Conservation (phyloP, 2,329 filamentous ascomycete species). For the Fusarium caatingaense region DNA sequence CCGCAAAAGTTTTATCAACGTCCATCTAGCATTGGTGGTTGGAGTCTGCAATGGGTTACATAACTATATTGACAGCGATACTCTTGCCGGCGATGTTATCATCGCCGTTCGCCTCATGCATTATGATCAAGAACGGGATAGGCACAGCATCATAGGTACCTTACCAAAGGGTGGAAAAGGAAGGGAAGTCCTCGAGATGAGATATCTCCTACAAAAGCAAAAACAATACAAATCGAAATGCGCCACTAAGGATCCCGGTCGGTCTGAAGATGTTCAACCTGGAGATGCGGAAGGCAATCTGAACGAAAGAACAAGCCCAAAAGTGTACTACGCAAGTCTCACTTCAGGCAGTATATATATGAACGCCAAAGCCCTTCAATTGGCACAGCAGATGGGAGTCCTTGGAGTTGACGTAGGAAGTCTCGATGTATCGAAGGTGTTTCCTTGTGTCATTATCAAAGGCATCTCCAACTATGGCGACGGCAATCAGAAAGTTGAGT, state of each 20-base stretch:
- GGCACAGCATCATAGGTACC: neutral
- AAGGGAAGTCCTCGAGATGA: neutral
- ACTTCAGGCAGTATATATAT: neutral
- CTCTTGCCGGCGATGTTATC: neutral
- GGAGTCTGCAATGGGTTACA: neutral
- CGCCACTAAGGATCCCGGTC: neutral
- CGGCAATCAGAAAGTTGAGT: slow-evolving; percentile 19
- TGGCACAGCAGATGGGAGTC: neutral
- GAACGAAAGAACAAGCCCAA: neutral
- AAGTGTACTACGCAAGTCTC: neutral
- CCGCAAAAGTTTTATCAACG: slow-evolving; percentile 1
- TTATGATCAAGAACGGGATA: neutral
- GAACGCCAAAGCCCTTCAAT: neutral
- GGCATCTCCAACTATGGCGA: slow-evolving; percentile 31
- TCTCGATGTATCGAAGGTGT: slow-evolving; percentile 20
- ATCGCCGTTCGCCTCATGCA: neutral
- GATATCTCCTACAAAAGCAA: neutral
- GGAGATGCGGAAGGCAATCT: neutral
- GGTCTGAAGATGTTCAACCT: neutral
- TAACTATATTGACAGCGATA: neutral
- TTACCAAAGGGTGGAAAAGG: neutral
- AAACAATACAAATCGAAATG: neutral
- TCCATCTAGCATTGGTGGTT: slow-evolving; percentile 2
- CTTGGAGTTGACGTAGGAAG: slow-evolving; percentile 35
- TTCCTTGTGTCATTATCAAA: slow-evolving; percentile 30